Conservation (phyloP, 2,329 filamentous ascomycete genomes). For the Colletotrichum filicis region DNA sequence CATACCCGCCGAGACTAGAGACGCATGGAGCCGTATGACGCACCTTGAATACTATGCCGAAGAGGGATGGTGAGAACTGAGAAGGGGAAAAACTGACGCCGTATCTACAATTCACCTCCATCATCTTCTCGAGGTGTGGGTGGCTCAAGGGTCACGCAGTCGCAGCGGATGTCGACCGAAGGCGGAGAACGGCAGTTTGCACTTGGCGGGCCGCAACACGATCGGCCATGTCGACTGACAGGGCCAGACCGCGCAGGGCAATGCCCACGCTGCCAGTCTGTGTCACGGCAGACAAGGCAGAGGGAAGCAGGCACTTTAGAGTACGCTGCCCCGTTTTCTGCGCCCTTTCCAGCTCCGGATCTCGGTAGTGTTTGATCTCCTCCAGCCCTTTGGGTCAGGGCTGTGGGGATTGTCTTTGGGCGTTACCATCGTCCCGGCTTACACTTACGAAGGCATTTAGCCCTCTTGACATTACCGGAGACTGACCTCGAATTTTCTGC, state of each 20-base stretch:
- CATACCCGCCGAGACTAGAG: slow-evolving; percentile 37
- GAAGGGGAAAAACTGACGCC: background rate
- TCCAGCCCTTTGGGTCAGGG: background rate
- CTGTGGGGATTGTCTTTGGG: slow-evolving; percentile 8
- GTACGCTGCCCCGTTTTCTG: background rate
- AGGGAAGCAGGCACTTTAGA: background rate
- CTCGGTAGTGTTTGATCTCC: slow-evolving; percentile 35
- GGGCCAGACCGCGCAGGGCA: slow-evolving; percentile 8
- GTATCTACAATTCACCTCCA: background rate
- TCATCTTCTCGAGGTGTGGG: slow-evolving; percentile 8
- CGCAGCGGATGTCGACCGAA: slow-evolving; percentile 26
- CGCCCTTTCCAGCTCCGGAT: slow-evolving; percentile 24
- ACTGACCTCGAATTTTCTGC: background rate
- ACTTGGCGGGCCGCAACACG: slow-evolving; percentile 25
- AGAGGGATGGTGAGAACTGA: slow-evolving; percentile 5
- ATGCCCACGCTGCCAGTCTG: background rate
- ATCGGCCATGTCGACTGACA: slow-evolving; percentile 20
- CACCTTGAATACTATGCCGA: slow-evolving; percentile 23
- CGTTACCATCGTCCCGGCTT: background rate
- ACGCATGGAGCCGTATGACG: slow-evolving; percentile 35
- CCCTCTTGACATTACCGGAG: background rate
- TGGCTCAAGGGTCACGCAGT: slow-evolving; percentile 33
- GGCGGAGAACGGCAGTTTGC: slow-evolving; percentile 30
- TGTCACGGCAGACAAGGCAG: background rate
- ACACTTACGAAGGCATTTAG: background rate